phyloP scores from a whole-genome alignment of 768 basidiomycete species.

The Tylopilus sp. region DNA sequence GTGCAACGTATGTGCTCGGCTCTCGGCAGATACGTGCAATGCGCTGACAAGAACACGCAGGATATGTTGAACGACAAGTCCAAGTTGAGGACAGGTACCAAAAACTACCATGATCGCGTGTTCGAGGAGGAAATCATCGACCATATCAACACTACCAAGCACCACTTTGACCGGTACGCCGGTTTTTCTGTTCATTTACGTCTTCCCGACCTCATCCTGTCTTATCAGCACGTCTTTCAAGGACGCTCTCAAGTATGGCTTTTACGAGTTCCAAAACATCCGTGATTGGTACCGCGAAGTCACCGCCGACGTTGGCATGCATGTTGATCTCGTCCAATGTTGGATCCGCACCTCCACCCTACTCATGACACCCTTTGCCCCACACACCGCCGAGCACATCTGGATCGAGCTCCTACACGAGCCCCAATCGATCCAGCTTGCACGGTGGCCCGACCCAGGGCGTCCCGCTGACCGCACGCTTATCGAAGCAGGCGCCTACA shows the following conservation, averaged over 20 bases:
- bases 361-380: slow-evolving; percentile 81
- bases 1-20: slow-evolving; percentile 71
- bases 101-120: slow-evolving; percentile 79
- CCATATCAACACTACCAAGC: slow-evolving; percentile 77
- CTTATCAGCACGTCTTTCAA: slow-evolving; percentile 82
- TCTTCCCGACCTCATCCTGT: background rate
- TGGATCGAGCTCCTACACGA: slow-evolving; percentile 75
- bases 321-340: slow-evolving; percentile 77
- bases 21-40: background rate
- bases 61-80: slow-evolving; percentile 75
- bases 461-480: slow-evolving; percentile 57
- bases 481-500: slow-evolving; percentile 77
- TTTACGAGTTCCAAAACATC: slow-evolving; percentile 89
- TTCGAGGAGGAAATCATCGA: slow-evolving; percentile 92
- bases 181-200: background rate
- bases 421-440: slow-evolving; percentile 73
- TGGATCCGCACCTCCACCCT: slow-evolving; percentile 84
- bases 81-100: slow-evolving; percentile 69
- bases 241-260: slow-evolving; percentile 90
- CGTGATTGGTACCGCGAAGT: slow-evolving; percentile 98
- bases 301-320: slow-evolving; percentile 87
- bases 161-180: slow-evolving; percentile 77
- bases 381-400: slow-evolving; percentile 92
- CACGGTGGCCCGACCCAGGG: slow-evolving; percentile 74
- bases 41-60: slow-evolving; percentile 36